Base-by-base conservation (phyloP, 2,329 filamentous ascomycete genomes). In the Aspergillus brunneoviolaceus region DNA sequence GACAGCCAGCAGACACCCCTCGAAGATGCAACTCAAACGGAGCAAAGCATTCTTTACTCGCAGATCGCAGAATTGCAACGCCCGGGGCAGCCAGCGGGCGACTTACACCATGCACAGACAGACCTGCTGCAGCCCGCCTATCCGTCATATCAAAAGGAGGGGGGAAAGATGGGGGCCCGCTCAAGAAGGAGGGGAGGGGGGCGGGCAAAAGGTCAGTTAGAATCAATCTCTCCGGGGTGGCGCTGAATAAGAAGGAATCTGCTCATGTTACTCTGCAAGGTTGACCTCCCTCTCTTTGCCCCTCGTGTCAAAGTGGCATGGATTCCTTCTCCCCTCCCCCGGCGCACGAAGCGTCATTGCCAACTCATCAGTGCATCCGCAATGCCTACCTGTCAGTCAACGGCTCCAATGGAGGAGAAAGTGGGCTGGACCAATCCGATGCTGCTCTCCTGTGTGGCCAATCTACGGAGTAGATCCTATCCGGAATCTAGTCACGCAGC, bases 281-380 rank as follows among this genome's bases (percentile, higher is more conserved):
- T 59, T 59, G 29, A 59, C 53, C 29, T 62, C 54, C 51, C 59
- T 56, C 58, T 52, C 45, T 55, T 52, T 55, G 58, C 58, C 23
- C 60, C 60, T 65, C 63, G 58, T 62, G 65, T 60, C 72, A 70
- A 68, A 67, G 77, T 73, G 74, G 76, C 79, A 81, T 81, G 79
- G 76, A 72, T 77, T 77, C 76, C 39, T 16, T 45, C 39, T 80
- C 33, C 14, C 33, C 14, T 35, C 33, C 39, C 81, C 78, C 76
- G 74, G 75, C 63, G 74, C 65, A 61, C 59, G 55, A 60, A 65
- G 60, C 62, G 56, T 62, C 60, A 65, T 77, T 89, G 87, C 86
- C 88, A 90, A 85, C 87, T 87, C 88, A 90, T 89, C 87, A 86
- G 77, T 89, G 87, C 88, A 88, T 90, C 82, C 82, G 39, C 51